These are phyloP conservation scores for Pichia norvegensis DNA, from an alignment of 1,139 yeast species.

Conservation along the genomic window DNA sequence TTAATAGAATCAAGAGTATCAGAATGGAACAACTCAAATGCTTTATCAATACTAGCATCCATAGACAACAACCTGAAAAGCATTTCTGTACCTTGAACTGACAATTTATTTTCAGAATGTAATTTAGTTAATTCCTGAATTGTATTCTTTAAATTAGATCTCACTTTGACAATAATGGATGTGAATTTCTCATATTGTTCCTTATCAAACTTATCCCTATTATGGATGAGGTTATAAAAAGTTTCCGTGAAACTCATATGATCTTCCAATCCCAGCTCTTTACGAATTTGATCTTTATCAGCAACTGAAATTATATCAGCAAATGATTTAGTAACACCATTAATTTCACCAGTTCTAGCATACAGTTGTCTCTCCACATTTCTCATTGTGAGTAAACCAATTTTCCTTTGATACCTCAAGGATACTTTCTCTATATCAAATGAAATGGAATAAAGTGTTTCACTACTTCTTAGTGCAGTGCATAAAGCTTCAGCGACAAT, in stretches of 20 bases:
- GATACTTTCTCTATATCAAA: conserved; percentile 62
- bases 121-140: conserved; percentile 51
- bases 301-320: conserved; percentile 9
- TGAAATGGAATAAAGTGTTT: conserved; percentile 60
- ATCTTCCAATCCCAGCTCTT: conserved; percentile 17
- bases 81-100: conserved; percentile 64
- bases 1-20: conserved; percentile 1
- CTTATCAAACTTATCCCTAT: conserved; percentile 18
- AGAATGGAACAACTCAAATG: conserved; percentile 36
- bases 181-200: conserved; percentile 37
- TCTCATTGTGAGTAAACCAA: conserved; percentile 62
- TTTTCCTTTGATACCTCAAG: conserved; percentile 43
- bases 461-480: conserved; percentile 60
- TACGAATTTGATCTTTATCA: conserved; percentile 6
- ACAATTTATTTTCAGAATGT: conserved; percentile 46
- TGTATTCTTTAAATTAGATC: conserved; percentile 42
- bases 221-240: conserved; percentile 27
- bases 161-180: conserved; percentile 35
- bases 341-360: conserved; percentile 11
- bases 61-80: conserved; percentile 54
- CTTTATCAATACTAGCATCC: conserved; percentile 59
- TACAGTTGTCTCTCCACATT: conserved; percentile 49
- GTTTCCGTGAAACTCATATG: conserved; percentile 31
- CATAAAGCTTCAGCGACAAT: conserved; percentile 60
- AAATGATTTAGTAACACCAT: conserved; percentile 8